These are phyloP conservation scores for Podospora pseudopauciseta DNA, from an alignment of 495 filamentous ascomycete genomes.

Conservation along the genomic window DNA sequence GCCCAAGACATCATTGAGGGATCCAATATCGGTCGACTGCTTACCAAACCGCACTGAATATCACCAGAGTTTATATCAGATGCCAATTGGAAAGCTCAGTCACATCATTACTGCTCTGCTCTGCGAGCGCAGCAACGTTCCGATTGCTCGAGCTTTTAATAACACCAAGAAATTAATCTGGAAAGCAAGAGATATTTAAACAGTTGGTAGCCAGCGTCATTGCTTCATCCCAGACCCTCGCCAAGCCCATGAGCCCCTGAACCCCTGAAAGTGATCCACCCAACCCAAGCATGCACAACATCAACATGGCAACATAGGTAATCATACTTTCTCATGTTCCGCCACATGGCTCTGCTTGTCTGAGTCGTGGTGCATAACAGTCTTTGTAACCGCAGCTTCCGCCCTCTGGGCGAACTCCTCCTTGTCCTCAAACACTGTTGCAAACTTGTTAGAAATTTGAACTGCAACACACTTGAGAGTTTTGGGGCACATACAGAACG, in stretches of 20 bases:
- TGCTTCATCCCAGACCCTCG: too few species aligned
- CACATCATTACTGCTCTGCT: too few species aligned
- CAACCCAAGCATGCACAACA: background rate
- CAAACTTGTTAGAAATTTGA: background rate
- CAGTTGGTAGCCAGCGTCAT: too few species aligned
- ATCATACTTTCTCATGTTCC: constrained; percentile 10
- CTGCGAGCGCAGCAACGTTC: too few species aligned
- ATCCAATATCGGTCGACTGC: too few species aligned
- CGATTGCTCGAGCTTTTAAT: too few species aligned
- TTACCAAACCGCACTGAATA: too few species aligned
- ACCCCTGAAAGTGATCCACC: background rate
- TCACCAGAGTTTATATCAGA: too few species aligned
- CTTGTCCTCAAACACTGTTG: constrained; percentile 26
- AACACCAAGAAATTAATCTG: too few species aligned
- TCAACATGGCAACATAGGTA: background rate
- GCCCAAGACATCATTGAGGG: too few species aligned
- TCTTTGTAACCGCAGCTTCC: constrained; percentile 18
- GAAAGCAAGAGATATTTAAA: too few species aligned
- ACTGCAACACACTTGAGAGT: background rate
- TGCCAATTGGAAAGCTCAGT: too few species aligned
- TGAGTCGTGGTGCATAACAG: constrained; percentile 8
- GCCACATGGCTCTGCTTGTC: constrained; percentile 11
- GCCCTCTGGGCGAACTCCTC: constrained; percentile 21
- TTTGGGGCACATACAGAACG: constrained; percentile 50
- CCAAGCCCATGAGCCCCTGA: background rate